Base-by-base conservation (phyloP, 352 stramenopile species). In the Thraustochytrium sp. region DNA sequence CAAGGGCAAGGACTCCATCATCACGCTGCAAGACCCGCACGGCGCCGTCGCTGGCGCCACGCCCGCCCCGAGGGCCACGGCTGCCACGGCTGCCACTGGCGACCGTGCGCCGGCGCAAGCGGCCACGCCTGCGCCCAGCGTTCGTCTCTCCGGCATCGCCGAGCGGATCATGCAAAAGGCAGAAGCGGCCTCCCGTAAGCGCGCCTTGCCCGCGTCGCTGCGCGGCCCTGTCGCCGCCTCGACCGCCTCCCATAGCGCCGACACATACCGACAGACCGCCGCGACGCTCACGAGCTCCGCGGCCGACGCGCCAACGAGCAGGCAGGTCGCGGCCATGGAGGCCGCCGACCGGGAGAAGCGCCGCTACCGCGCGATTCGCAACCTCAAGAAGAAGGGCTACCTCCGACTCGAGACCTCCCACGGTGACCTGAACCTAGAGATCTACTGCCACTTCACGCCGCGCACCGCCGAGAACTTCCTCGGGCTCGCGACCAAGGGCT, bases 381-480 rank as follows among this genome's bases (percentile, higher is more conserved):
- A 91, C 93, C 65, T 98, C 93, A 90, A 89, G 86, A 97, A 97
- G 88, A 99, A 99, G 88, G 96, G 95, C 2, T 97, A 98, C 82
- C 96, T 98, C n/a, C 91, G 93, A 29, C 88, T 99, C 26, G 90
- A 95, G 76, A 98, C 96, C 4, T 97, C 89, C 36, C 84, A 95
- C 54, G 97, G 96, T 46, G 90, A 95, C 64, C 91, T 99, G 44
- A 96, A 98, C 78, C 75, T 99, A 36, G 94, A 97, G 87, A 76
- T 99, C 44, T 93, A 98, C 88, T 98, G 92, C 85, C 95, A 99
- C 86, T 96, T 99, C 75, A 94, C 96, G 26, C 96, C 96, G 26
- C 89, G 95, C 55, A 98, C 95, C 0, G 89, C 92, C 13, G 95
- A 98, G 87, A 99, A 99, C 84, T 99, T 99, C 86, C 90, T 89